phyloP scores from a whole-genome alignment of 2,329 filamentous ascomycete genomes.

The Zymoseptoria ardabiliae region DNA sequence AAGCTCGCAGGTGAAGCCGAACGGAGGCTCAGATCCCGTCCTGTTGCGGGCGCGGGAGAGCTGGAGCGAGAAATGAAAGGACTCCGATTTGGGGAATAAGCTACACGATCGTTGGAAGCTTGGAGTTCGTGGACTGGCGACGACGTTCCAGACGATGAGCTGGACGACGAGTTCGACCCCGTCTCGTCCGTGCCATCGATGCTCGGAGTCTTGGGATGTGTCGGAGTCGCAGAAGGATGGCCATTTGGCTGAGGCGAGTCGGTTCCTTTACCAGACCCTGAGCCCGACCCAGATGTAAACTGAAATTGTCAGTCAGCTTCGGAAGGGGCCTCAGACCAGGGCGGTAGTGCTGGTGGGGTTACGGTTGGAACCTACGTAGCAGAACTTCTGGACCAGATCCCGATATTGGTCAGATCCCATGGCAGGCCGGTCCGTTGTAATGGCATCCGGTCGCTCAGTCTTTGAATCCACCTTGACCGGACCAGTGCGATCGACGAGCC shows the following conservation, averaged over 20 bases:
- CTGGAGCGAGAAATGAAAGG: slow-evolving; percentile 26
- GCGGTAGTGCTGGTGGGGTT: slow-evolving; percentile 24
- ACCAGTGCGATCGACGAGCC: slow-evolving; percentile 29
- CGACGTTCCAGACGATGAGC: slow-evolving; percentile 18
- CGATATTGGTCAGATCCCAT: slow-evolving; percentile 87
- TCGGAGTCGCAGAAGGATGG: slow-evolving; percentile 5
- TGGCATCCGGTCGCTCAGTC: slow-evolving; percentile 44
- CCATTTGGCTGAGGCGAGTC: slow-evolving; percentile 11
- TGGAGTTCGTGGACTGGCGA: slow-evolving; percentile 24
- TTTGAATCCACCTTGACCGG: slow-evolving; percentile 22
- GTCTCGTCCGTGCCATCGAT: slow-evolving; percentile 7
- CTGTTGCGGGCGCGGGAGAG: slow-evolving; percentile 26
- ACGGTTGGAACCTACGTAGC: slow-evolving; percentile 79
- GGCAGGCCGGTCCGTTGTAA: slow-evolving; percentile 55
- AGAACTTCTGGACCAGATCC: slow-evolving; percentile 97
- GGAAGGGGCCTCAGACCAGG: slow-evolving; percentile 18
- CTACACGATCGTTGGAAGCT: slow-evolving; percentile 20
- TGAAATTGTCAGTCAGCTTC: slow-evolving; percentile 28
- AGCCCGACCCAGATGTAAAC: slow-evolving; percentile 29
- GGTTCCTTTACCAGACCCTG: slow-evolving; percentile 24
- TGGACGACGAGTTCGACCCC: slow-evolving; percentile 13
- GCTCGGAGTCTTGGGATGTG: not conserved
- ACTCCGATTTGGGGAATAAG: slow-evolving; percentile 14
- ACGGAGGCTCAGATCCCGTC: slow-evolving; percentile 19
- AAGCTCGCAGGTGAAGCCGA: slow-evolving; percentile 29